Base-by-base conservation (phyloP, 306 rosid genomes). In the Casuarina equisetifolia region DNA sequence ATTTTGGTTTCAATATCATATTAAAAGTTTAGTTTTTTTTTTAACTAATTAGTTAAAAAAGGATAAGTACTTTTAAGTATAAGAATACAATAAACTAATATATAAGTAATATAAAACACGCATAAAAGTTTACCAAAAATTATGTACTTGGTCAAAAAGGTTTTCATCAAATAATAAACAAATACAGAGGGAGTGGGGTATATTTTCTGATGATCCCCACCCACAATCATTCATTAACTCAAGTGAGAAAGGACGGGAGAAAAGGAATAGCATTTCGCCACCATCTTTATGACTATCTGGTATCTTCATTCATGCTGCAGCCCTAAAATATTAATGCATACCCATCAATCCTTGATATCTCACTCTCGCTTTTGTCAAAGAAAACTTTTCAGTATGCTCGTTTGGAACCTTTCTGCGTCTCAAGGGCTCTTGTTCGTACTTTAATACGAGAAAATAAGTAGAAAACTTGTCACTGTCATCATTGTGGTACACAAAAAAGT, bases 381-480 rank as follows among this genome's bases (percentile, higher is more conserved):
- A 59, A 53, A 59, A 35, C 5, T 59, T 59, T 25, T 9, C 13
- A 35, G 44, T n/a, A 36, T 36, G 69, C 69, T 36, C 69, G 8
- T 36, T 63, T 13, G 19, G 5, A 38, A 43, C 63, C 54, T 59
- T 66, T 62, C 74, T 36, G 46, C 3, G 75, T 11, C 16, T 69
- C 0, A 40, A 43, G 38, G 80, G n/a, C 44, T 70, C 83, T 79
- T 44, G 83, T 68, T 72, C 74, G 82, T 84, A 78, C 71, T 32
- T 54, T 75, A 75, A 67, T 51, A 59, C 3, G 19, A 58, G 9
- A 66, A 46, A 38, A 45, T 50, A 79, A 51, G 70, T 25, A 15
- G 76, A 61, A 84, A 80, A 4, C 5, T 73, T 74, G 88, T 80
- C 93, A 82, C 62, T 83, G 79, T 76, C 83, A 9, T 83, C 79